Conservation (phyloP, 768 basidiomycete genomes). For the Leccinum rimulosum region DNA sequence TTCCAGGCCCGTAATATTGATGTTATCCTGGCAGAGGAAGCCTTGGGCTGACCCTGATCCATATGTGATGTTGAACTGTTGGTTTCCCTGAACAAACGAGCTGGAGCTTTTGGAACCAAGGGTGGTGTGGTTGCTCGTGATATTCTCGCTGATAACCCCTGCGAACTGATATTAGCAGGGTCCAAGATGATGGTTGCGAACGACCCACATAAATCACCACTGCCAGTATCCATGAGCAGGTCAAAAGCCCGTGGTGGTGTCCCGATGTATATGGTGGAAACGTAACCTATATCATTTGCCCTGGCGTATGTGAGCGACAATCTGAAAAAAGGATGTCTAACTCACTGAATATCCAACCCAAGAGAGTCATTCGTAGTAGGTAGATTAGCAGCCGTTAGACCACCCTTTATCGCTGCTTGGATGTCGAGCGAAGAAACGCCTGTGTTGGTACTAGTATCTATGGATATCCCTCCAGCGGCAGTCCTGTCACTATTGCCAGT, state of each 20-base stretch:
- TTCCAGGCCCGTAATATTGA: slow-evolving; percentile 60
- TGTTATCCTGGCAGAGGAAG: slow-evolving; percentile 57
- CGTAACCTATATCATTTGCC: slow-evolving; percentile 53
- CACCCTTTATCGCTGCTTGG: slow-evolving; percentile 33
- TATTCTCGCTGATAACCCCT: slow-evolving; percentile 52
- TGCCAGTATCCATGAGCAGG: slow-evolving; percentile 69
- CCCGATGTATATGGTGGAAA: slow-evolving; percentile 62
- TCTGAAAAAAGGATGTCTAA: background rate
- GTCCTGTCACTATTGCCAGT: slow-evolving; percentile 8
- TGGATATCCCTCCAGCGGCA: slow-evolving; percentile 8
- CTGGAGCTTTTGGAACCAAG: slow-evolving; percentile 62
- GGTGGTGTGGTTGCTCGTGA: slow-evolving; percentile 61
- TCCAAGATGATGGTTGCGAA: background rate
- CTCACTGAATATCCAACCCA: slow-evolving; percentile 70
- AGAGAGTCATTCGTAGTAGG: slow-evolving; percentile 53
- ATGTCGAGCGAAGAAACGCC: slow-evolving; percentile 38
- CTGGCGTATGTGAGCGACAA: slow-evolving; percentile 23
- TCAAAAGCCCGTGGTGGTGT: slow-evolving; percentile 56
- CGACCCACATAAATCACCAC: slow-evolving; percentile 54
- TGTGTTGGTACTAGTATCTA: slow-evolving; percentile 16
- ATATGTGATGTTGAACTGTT: slow-evolving; percentile 60
- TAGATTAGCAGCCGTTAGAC: slow-evolving; percentile 42
- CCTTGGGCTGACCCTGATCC: slow-evolving; percentile 71
- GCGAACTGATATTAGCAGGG: background rate
- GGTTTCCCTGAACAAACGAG: slow-evolving; percentile 52